phyloP scores from a whole-genome alignment of 1,284 basidiomycete species.

The Cryptococcus sp. region DNA sequence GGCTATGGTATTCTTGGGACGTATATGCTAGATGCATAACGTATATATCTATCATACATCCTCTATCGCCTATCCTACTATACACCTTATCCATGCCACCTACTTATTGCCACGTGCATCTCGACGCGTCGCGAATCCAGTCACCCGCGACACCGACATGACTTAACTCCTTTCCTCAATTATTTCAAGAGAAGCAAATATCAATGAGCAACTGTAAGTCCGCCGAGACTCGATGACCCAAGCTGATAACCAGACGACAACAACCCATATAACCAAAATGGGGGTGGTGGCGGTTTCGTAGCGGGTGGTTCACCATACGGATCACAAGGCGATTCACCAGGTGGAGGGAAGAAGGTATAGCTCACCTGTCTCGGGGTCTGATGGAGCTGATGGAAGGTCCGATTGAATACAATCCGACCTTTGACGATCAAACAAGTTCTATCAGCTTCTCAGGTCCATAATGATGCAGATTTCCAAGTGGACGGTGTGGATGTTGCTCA shows the following conservation, averaged over 20 bases:
- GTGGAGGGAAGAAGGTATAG: conserved; percentile 33
- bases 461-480: conserved; percentile 82
- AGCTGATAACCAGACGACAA: conserved; percentile 23
- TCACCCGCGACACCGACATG: neutral
- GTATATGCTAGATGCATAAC: no score
- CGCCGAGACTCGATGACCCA: neutral
- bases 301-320: conserved; percentile 37
- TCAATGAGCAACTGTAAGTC: conserved; percentile 29
- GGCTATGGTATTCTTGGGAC: no score
- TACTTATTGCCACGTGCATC: no score
- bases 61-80: no score
- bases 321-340: conserved; percentile 37
- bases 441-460: conserved; percentile 72
- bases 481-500: conserved; percentile 77
- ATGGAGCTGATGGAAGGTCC: conserved; percentile 10
- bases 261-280: conserved; percentile 42
- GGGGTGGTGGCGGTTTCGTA: conserved; percentile 32
- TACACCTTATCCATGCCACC: no score
- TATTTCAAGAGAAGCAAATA: no score
- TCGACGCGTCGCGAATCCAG: neutral
- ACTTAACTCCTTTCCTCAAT: no score
- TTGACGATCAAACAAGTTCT: conserved; percentile 78
- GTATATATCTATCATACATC: no score
- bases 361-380: conserved; percentile 1
- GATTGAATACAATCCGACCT: conserved; percentile 67